Base-by-base conservation (phyloP, 2,329 filamentous ascomycete genomes). In the Mycosphaerelloides madeirae region DNA sequence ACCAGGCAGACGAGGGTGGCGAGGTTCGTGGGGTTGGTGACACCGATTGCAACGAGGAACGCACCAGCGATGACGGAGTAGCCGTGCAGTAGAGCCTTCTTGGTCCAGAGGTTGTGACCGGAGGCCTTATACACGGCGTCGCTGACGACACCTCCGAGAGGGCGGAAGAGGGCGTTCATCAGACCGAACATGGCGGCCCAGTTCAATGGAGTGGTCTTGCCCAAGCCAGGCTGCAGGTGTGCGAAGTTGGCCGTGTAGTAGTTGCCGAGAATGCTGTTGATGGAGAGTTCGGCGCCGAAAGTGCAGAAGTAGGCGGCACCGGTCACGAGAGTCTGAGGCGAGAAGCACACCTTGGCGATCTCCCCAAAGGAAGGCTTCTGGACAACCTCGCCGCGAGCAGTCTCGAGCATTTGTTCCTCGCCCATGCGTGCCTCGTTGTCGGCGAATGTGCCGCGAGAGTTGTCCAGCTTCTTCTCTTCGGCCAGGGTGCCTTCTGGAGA, bases 171-270 rank as follows among this genome's bases (percentile, higher is more conserved):
- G 41, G 86, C 67, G 69, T 88, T 88, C 54, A 87, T 75, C 43
- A 88, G 81, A 19, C 84, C 85, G 62, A 87, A 88, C 73, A 86
- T 85, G 53, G 84, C 77, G 1, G 84, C 84, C 75, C 82, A 81
- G 44, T 73, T 71, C 5, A 78, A 78, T 1, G 75, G 70, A 22
- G 68, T 65, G 7, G 78, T 80, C 44, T 80, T 75, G 11, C 69
- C 68, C 44, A 81, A 73, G 9, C 63, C 19, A 7, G 44, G 41
- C 11, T 18, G 14, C 12, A 40, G 29, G 14, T 19, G 19, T 55
- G 46, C 48, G 64, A 82, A 80, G 53, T 79, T 77, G 38, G 72
- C 63, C 22, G 69, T 62, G 60, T 81, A 82, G 69, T 80, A 82
- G 12, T 70, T 68, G 38, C 78, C 78, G 1, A 83, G 71, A 50